These are phyloP conservation scores for Backusella mclennaniae DNA, from an alignment of 192 early-diverging fungal species.

Conservation along the genomic window DNA sequence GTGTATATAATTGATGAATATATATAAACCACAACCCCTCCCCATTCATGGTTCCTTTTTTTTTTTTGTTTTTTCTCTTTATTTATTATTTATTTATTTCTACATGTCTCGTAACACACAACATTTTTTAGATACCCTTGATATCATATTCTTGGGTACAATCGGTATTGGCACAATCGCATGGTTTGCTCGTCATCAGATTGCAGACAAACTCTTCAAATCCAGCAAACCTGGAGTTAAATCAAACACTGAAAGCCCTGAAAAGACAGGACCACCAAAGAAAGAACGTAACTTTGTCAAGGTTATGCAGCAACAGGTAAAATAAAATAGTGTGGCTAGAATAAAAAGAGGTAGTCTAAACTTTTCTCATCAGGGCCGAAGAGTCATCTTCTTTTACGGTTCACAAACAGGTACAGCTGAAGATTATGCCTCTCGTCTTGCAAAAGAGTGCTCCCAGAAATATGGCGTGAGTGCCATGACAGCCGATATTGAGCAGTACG, in stretches of 20 bases:
- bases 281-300: slow-evolving; percentile 52
- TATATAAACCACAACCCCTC: not conserved
- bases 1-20: not conserved
- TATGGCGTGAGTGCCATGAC: slow-evolving; percentile 76
- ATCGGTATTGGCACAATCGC: slow-evolving; percentile 37
- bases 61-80: slow-evolving; percentile 15
- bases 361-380: slow-evolving; percentile 53
- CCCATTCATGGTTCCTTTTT: not conserved
- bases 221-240: slow-evolving; percentile 4
- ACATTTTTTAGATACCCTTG: slow-evolving; percentile 44
- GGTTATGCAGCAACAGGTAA: slow-evolving; percentile 54
- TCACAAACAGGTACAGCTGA: slow-evolving; percentile 99
- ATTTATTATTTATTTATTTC: slow-evolving; percentile 1
- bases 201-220: slow-evolving; percentile 21
- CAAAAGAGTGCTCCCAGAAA: slow-evolving; percentile 77
- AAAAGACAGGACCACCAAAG: slow-evolving; percentile 33
- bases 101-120: slow-evolving; percentile 24
- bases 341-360: not conserved
- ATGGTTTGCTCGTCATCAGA: slow-evolving; percentile 31
- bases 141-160: slow-evolving; percentile 49
- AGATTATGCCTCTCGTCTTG: slow-evolving; percentile 91
- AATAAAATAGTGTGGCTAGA: not conserved
- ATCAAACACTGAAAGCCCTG: slow-evolving; percentile 30
- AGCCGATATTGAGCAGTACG: slow-evolving; percentile 89
- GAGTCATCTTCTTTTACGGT: slow-evolving; percentile 90